Conservation (phyloP, 1,284 basidiomycete species). For the Cystobasidiaceae sp. region DNA sequence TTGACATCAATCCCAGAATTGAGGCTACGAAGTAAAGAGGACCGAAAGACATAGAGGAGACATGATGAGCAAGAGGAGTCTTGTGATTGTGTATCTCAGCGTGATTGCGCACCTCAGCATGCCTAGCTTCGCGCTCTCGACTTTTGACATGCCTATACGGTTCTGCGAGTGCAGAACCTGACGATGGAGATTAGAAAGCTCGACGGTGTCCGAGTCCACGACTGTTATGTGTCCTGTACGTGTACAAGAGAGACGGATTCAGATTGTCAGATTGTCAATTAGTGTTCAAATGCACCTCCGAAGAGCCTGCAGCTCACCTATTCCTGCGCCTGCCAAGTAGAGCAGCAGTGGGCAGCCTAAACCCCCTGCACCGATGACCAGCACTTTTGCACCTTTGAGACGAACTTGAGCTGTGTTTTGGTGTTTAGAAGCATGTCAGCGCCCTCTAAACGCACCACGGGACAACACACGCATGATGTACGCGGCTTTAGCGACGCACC, state of each 20-base stretch:
- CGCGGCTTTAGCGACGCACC: conserved; percentile 52
- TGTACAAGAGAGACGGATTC: too few relatives aligned
- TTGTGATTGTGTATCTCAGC: conserved; percentile 57
- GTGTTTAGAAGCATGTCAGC: background rate
- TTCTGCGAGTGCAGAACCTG: conserved; percentile 83
- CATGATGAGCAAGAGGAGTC: conserved; percentile 56
- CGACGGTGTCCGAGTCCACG: conserved; percentile 85
- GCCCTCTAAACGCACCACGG: background rate
- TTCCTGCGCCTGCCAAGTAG: conserved; percentile 84
- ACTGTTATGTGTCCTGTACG: conserved; percentile 71
- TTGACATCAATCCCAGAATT: conserved; percentile 15
- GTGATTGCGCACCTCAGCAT: conserved; percentile 51
- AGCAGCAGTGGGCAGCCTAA: conserved; percentile 93
- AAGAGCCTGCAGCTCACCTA: conserved; percentile 57
- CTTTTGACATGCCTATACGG: conserved; percentile 76
- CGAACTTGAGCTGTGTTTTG: conserved; percentile 67
- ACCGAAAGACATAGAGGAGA: conserved; percentile 26
- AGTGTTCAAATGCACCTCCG: background rate
- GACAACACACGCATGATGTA: background rate
- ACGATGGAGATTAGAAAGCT: conserved; percentile 86
- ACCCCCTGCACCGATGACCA: conserved; percentile 90
- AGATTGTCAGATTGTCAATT: background rate
- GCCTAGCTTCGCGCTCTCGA: conserved; percentile 62
- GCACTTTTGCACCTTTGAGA: conserved; percentile 67
- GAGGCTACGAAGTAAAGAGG: background rate